Evolutionary conservation across 2,329 filamentous ascomycete species (phyloP).

Genomic region (Trichophyton benhamiae): DNA sequence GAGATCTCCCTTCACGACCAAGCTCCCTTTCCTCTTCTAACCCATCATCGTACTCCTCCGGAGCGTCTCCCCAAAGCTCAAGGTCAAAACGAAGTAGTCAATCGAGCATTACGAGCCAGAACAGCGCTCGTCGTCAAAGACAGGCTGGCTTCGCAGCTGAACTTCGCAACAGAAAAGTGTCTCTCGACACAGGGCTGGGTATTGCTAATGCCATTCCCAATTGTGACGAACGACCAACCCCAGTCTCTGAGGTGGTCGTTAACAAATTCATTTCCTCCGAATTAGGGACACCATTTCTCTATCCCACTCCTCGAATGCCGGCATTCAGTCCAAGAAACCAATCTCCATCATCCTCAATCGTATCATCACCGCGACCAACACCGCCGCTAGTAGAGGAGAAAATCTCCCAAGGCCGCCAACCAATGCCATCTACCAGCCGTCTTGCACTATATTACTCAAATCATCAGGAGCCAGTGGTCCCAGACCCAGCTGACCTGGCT

Average conservation of each 20-base stretch:
- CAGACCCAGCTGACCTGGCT: constrained; percentile 46
- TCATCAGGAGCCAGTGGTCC: constrained; percentile 22
- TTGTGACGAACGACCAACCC: constrained; percentile 29
- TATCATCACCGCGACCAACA: constrained; percentile 6
- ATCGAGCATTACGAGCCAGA: constrained; percentile 6
- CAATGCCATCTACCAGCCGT: constrained; percentile 13
- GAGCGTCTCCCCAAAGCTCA: neutral
- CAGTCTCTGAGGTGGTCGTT: constrained; percentile 27
- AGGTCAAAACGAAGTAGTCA: constrained; percentile 1
- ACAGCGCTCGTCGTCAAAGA: constrained; percentile 16
- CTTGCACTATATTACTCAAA: constrained; percentile 16
- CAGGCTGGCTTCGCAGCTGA: constrained; percentile 25
- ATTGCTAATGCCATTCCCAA: neutral
- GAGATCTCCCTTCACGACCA: constrained; percentile 11
- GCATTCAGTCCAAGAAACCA: neutral
- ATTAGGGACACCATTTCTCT: neutral
- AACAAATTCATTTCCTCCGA: constrained; percentile 17
- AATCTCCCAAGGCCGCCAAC: constrained; percentile 12
- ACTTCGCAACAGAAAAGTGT: constrained; percentile 19
- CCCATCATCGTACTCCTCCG: neutral
- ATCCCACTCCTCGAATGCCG: constrained; percentile 4
- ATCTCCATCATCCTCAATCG: neutral
- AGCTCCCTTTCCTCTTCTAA: neutral
- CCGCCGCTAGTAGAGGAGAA: constrained; percentile 14
- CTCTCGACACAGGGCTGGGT: neutral